These are phyloP conservation scores for Nematodospora anomalae DNA, from an alignment of 1,139 yeast species.

Conservation along the genomic window DNA sequence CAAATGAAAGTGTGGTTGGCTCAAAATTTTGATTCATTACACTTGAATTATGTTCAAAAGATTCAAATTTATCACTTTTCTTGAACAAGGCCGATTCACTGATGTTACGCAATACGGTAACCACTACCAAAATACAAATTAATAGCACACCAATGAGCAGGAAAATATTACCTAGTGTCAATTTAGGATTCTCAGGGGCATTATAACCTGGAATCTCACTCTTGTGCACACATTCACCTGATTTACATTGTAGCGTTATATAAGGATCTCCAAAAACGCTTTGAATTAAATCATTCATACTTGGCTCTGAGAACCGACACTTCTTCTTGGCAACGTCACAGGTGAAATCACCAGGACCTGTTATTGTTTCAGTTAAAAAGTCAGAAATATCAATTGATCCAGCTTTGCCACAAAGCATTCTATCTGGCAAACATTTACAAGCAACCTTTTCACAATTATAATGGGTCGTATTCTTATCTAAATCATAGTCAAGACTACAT, in stretches of 20 bases:
- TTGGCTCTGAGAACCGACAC: conserved; percentile 89
- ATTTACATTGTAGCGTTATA: conserved; percentile 73
- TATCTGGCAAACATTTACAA: conserved; percentile 87
- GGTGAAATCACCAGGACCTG: conserved; percentile 89
- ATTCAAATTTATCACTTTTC: conserved; percentile 23
- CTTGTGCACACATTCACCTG: conserved; percentile 91
- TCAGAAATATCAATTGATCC: conserved; percentile 96
- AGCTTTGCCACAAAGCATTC: conserved; percentile 90
- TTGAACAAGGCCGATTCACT: conserved; percentile 65
- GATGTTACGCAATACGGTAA: conserved; percentile 51
- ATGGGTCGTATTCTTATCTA: conserved; percentile 64
- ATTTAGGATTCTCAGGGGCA: conserved; percentile 57
- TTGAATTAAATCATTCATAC: conserved; percentile 88
- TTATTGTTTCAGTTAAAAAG: conserved; percentile 82
- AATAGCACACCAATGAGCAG: conserved; percentile 52
- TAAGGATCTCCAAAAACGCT: conserved; percentile 92
- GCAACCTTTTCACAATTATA: conserved; percentile 74
- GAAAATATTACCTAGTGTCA: conserved; percentile 51
- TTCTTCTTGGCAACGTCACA: conserved; percentile 63
- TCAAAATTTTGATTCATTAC: conserved; percentile 56
- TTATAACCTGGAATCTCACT: conserved; percentile 91
- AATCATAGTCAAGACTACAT: conserved; percentile 70
- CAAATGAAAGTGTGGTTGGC: conserved; percentile 80
- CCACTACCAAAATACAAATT: conserved; percentile 35
- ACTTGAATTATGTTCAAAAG: conserved; percentile 38